A percentile compares a stretch with the other conserved stretches of the same genome.
Conservation (phyloP, 257 asterid species). For the Solanum tacnaense region DNA sequence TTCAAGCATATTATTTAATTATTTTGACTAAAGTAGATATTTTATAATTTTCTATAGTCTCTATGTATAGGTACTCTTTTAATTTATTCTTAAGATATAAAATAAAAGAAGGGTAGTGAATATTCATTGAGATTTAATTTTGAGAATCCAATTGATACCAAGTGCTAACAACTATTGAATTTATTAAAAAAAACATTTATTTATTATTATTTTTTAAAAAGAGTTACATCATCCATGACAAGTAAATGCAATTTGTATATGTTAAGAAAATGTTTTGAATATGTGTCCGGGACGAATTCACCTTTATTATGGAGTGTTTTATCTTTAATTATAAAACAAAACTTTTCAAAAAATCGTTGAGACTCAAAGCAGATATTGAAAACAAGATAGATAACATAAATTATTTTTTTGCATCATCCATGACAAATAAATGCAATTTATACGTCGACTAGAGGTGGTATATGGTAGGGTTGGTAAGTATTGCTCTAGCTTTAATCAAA, state of each 20-base stretch:
- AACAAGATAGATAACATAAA: background rate
- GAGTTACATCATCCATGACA: background rate
- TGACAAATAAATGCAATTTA: background rate
- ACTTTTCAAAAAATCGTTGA: background rate
- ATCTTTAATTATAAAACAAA: background rate
- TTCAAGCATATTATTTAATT: background rate
- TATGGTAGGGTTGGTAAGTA: background rate
- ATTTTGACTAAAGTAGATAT: background rate
- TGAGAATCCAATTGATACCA: background rate
- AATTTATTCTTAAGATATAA: background rate
- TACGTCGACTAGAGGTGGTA: background rate
- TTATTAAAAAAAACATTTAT: background rate
- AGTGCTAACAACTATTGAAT: background rate
- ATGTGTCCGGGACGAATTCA: background rate
- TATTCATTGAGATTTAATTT: background rate
- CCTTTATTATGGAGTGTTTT: background rate
- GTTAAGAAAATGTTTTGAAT: background rate
- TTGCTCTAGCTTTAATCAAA: no score
- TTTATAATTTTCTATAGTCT: background rate
- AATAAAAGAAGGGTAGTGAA: background rate
- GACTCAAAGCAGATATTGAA: background rate
- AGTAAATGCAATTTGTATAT: background rate
- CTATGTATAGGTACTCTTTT: background rate
- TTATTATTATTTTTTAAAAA: background rate
- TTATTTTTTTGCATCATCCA: background rate